Evolutionary conservation across 1,284 basidiomycete species (phyloP), one percentile per base, ranked within the genome.

Genomic region (Pseudozyma pruni): DNA sequence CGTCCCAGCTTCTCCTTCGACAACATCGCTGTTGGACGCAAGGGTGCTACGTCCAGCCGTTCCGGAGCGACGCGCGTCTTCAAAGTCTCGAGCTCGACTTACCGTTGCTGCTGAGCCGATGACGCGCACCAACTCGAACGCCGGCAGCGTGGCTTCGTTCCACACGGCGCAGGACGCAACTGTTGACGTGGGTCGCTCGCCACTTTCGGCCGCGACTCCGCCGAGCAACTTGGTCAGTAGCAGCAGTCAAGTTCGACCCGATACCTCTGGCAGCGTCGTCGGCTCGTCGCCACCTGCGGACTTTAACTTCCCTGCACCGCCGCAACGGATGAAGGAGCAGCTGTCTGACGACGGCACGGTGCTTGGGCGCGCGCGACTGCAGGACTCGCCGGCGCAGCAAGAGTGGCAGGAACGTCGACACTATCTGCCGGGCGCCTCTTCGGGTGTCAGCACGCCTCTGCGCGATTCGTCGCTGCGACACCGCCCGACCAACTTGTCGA

Each of bases 261-360:
- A 68, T 11, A 57, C 57, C 8, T 59, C 58, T 23, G 40, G 56
- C 54, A 70, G 66, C 53, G 51, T 70, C 53, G 51, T 70, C 25
- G 58, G 54, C 3, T 71, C 68, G 16, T 68, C 63, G 35, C 41
- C 61, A 4, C 54, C 59, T 4, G 71, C 55, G 7, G 68, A 73
- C 34, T 64, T 73, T 41, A 66, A 73, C 25, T 73, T 69, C 29
- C 71, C 68, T 20, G 54, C 59, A 5, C 71, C 66, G 13, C 66
- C 64, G 25, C 71, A 61, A 34, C 45, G 68, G 17, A 61, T 61
- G 42, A 48, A 48, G 19, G 68, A 73, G 22, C 64, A 73, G 39
- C 34, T 60, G 17, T 70, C 66, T 20, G 66, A 73, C 16, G 71
- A 73, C 38, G 71, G 66, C 4, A 73, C 66, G 17, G 39, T 70